Base-by-base conservation (phyloP, 1,284 basidiomycete genomes). In the Laetiporus sulphureus region DNA sequence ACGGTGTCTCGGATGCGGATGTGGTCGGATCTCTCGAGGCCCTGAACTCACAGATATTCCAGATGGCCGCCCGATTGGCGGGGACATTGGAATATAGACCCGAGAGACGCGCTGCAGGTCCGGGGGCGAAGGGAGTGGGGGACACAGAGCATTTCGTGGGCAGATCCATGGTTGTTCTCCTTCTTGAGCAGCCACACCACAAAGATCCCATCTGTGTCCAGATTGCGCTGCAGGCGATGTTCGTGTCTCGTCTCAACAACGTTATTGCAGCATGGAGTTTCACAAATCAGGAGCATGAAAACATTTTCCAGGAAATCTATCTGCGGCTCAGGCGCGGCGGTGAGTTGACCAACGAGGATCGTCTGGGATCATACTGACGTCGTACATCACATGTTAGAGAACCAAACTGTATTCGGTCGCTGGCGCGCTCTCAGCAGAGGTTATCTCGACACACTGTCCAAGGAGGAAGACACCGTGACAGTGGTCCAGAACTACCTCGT, bases 1-100 rank as follows among this genome's bases (percentile, higher is more conserved):
- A 75, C 42, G 46, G 57, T 4, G 53, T 68, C 22, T 70, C 74
- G 1, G 68, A 64, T 1, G 65, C 65, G 0, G 73, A 77, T 20
- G 66, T 74, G 21, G 64, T 71, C 18, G 43, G 56, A 1, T 59
- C 69, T 43, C 48, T 76, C 39, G 64, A 71, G 32, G 58, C 52
- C 0, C 55, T 77, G 47, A 73, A 76, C 45, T 49, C 56, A 22
- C 70, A 76, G 48, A 69, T 76, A 3, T 38, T 31, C 27, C 41
- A 42, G 15, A 20, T 13, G 3, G 27, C 35, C 13, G 35, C 41
- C 3, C 16, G 15, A 20, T 29, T 42, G 12, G 41, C 41, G 24
- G 22, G 23, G 15, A 15, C 21, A 29, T 25, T 22, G 31, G 5
- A 16, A 18, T 8, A 27, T 27, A 13, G 13, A 27, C 25, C 13